Conservation (phyloP, 2,329 filamentous ascomycete species). For the Colletotrichum sp. region DNA sequence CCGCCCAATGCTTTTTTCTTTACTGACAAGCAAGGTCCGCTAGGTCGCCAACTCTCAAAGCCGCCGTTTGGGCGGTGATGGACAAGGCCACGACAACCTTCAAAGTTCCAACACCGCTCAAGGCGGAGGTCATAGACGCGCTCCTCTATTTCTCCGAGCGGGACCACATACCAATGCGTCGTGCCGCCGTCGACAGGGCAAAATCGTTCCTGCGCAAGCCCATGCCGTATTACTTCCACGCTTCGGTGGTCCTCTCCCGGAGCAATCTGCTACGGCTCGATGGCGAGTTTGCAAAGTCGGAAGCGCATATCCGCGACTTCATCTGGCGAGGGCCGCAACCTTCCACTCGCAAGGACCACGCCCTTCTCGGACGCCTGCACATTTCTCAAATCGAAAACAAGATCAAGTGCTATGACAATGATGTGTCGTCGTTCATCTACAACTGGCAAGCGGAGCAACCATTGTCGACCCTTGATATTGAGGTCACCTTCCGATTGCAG, state of each 20-base stretch:
- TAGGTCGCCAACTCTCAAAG: slow-evolving; percentile 29
- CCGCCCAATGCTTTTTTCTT: accelerated
- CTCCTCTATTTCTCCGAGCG: slow-evolving; percentile 35
- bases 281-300: slow-evolving; percentile 28
- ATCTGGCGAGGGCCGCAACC: slow-evolving; percentile 16
- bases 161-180: slow-evolving; percentile 29
- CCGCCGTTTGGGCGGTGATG: slow-evolving; percentile 30
- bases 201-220: slow-evolving; percentile 26
- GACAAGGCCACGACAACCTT: slow-evolving; percentile 18
- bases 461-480: slow-evolving; percentile 33
- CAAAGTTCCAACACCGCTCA: slow-evolving; percentile 19
- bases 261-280: slow-evolving; percentile 34
- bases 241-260: slow-evolving; percentile 32
- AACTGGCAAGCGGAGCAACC: slow-evolving; percentile 32
- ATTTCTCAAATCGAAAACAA: slow-evolving; percentile 39
- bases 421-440: slow-evolving; percentile 33
- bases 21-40: background rate
- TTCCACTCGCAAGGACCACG: slow-evolving; percentile 29
- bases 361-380: slow-evolving; percentile 33
- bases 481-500: slow-evolving; percentile 36
- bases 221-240: slow-evolving; percentile 36
- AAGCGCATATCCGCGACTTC: slow-evolving; percentile 29
- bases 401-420: slow-evolving; percentile 33
- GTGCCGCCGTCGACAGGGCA: slow-evolving; percentile 27
- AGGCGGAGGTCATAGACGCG: slow-evolving; percentile 28